Percentiles rank a stretch among this genome's conserved stretches.
Evolutionary conservation across 2,329 filamentous ascomycete species (phyloP).

Genomic region (Apiospora pterosperma): DNA sequence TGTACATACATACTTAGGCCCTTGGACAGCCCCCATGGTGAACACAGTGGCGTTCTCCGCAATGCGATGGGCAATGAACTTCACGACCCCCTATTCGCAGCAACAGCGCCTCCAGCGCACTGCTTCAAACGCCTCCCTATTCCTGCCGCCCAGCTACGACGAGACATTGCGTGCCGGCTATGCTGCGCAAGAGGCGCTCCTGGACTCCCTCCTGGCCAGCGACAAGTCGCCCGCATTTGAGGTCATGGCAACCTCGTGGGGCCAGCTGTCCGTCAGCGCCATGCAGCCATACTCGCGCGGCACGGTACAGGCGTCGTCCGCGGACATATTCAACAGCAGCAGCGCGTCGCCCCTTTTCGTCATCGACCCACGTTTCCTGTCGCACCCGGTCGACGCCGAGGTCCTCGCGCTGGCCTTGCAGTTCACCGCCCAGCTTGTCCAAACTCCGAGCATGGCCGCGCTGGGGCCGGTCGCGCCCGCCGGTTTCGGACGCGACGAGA

Average conservation of each 20-base stretch:
- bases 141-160: slow-evolving; percentile 21
- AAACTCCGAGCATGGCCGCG: slow-evolving; percentile 19
- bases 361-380: slow-evolving; percentile 40
- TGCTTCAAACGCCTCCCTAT: background rate
- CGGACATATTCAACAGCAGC: slow-evolving; percentile 28
- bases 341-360: slow-evolving; percentile 22
- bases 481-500: slow-evolving; percentile 16
- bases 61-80: slow-evolving; percentile 17
- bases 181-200: slow-evolving; percentile 16
- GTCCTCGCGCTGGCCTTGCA: slow-evolving; percentile 21
- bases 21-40: slow-evolving; percentile 25
- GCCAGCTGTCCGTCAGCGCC: slow-evolving; percentile 24
- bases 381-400: slow-evolving; percentile 38
- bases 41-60: slow-evolving; percentile 24
- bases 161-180: slow-evolving; percentile 21
- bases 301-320: slow-evolving; percentile 34
- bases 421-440: slow-evolving; percentile 22
- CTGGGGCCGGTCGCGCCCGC: slow-evolving; percentile 18
- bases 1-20: slow-evolving; percentile 15
- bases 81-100: background rate
- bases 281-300: slow-evolving; percentile 43
- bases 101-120: background rate
- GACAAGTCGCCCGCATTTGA: slow-evolving; percentile 22
- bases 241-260: slow-evolving; percentile 28
- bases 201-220: slow-evolving; percentile 19